These are phyloP conservation scores for Hirschioporus abietinus DNA, from an alignment of 768 basidiomycete species.

Conservation along the genomic window DNA sequence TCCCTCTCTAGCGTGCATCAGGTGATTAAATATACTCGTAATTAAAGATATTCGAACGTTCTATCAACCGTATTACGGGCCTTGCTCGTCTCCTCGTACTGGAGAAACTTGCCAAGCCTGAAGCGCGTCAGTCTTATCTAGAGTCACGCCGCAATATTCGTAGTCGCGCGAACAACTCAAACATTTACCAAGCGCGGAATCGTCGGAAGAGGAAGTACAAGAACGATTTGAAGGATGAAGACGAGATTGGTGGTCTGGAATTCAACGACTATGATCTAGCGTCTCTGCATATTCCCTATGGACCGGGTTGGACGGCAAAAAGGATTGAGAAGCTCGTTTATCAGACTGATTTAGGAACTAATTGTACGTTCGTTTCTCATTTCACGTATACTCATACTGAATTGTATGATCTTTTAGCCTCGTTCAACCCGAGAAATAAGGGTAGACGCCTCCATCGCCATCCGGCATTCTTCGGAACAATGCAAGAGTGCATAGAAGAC, in stretches of 20 bases:
- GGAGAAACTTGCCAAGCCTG: slow-evolving; percentile 46
- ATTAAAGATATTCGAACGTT: slow-evolving; percentile 53
- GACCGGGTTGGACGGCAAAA: slow-evolving; percentile 52
- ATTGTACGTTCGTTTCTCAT: slow-evolving; percentile 31
- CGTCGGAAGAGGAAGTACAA: slow-evolving; percentile 39
- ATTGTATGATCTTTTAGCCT: slow-evolving; percentile 30
- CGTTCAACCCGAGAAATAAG: slow-evolving; percentile 61
- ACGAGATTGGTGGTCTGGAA: slow-evolving; percentile 38
- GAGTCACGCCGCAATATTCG: slow-evolving; percentile 44
- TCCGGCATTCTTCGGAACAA: slow-evolving; percentile 56
- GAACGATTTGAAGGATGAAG: slow-evolving; percentile 48
- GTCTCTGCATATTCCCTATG: slow-evolving; percentile 55
- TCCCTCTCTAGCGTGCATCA: neutral
- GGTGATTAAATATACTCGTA: neutral
- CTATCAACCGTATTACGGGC: slow-evolving; percentile 50
- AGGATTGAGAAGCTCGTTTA: slow-evolving; percentile 53
- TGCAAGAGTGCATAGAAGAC: slow-evolving; percentile 52
- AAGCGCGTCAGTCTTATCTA: slow-evolving; percentile 41
- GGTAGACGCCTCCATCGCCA: slow-evolving; percentile 55
- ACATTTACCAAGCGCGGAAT: slow-evolving; percentile 19
- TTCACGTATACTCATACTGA: neutral
- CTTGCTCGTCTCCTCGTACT: slow-evolving; percentile 58
- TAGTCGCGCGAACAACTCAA: slow-evolving; percentile 36
- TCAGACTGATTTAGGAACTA: slow-evolving; percentile 57
- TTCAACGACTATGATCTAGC: slow-evolving; percentile 55